These are phyloP conservation scores for Phytophthora pini DNA, from an alignment of 352 stramenopile genomes.

Conservation along the genomic window DNA sequence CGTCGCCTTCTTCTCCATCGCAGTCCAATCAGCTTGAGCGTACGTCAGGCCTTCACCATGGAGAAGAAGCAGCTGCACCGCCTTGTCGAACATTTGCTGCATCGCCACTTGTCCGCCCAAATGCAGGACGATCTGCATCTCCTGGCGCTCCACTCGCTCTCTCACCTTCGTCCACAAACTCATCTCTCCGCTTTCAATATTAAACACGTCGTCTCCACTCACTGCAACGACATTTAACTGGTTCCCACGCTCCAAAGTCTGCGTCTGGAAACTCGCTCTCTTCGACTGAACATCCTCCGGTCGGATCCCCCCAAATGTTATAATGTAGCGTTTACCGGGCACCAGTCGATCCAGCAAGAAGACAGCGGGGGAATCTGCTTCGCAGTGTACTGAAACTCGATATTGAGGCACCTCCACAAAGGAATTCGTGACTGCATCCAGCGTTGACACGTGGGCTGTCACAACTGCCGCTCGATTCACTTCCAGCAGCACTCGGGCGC, in stretches of 20 bases:
- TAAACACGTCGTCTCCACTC: conserved; percentile 58
- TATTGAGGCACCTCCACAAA: conserved; percentile 51
- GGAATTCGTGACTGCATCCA: conserved; percentile 46
- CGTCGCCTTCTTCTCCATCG: conserved; percentile 54
- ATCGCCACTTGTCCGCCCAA: conserved; percentile 76
- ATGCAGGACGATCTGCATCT: conserved; percentile 60
- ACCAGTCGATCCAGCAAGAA: conserved; percentile 57
- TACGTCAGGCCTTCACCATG: conserved; percentile 40
- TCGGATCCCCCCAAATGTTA: conserved; percentile 67
- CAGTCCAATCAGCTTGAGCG: conserved; percentile 38
- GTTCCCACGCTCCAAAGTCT: conserved; percentile 39
- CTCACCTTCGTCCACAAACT: conserved; percentile 59
- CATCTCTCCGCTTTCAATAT: conserved; percentile 48
- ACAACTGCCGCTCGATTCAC: conserved; percentile 45
- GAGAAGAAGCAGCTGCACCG: conserved; percentile 61
- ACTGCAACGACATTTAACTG: conserved; percentile 45
- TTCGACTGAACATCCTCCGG: conserved; percentile 42
- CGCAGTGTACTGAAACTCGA: conserved; percentile 25
- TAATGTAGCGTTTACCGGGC: conserved; percentile 57
- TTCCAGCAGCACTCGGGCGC: conserved; percentile 72
- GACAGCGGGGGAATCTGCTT: conserved; percentile 39
- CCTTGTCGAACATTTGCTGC: conserved; percentile 74
- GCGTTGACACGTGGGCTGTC: conserved; percentile 57
- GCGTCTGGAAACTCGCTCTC: conserved; percentile 55
- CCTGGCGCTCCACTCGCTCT: conserved; percentile 37